A percentile compares a stretch with the other conserved stretches of the same genome.
phyloP scores from a whole-genome alignment of 108 stramenopile species.

The Hondaea fermentalgiana region DNA sequence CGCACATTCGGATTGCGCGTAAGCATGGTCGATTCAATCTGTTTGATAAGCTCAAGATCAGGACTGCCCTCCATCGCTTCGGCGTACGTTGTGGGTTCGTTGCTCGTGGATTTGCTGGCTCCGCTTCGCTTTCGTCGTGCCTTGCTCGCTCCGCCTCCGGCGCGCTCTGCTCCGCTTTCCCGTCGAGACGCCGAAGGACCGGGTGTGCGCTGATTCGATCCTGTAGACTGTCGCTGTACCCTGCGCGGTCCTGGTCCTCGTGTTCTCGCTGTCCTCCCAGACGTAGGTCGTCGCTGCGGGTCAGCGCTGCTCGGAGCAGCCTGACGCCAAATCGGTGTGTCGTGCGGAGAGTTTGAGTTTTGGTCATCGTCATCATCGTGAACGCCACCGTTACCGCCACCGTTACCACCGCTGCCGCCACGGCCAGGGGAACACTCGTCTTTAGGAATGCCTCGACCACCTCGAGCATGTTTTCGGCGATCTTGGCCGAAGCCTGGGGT shows the following conservation, averaged over 20 bases:
- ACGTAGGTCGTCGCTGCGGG: too few species aligned
- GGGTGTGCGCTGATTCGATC: too few species aligned
- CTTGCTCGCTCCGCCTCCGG: not conserved
- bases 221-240: too few species aligned
- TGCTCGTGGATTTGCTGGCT: not conserved
- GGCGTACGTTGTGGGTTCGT: not conserved
- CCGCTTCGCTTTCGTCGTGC: not conserved
- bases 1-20: constrained; percentile 13
- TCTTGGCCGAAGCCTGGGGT: not conserved
- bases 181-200: too few species aligned
- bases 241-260: too few species aligned
- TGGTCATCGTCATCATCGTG: too few species aligned
- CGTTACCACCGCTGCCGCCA: not conserved
- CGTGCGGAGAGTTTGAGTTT: too few species aligned
- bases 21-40: constrained; percentile 21
- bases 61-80: constrained; percentile 32
- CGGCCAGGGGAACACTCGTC: not conserved
- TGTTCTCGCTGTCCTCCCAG: too few species aligned
- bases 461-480: not conserved
- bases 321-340: too few species aligned
- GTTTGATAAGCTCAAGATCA: constrained; percentile 28
- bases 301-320: too few species aligned
- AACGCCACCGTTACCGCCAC: too few species aligned
- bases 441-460: not conserved
- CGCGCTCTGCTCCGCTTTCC: not conserved